Base-by-base conservation (phyloP, 1,284 basidiomycete genomes). In the Hymenochaete sp. region DNA sequence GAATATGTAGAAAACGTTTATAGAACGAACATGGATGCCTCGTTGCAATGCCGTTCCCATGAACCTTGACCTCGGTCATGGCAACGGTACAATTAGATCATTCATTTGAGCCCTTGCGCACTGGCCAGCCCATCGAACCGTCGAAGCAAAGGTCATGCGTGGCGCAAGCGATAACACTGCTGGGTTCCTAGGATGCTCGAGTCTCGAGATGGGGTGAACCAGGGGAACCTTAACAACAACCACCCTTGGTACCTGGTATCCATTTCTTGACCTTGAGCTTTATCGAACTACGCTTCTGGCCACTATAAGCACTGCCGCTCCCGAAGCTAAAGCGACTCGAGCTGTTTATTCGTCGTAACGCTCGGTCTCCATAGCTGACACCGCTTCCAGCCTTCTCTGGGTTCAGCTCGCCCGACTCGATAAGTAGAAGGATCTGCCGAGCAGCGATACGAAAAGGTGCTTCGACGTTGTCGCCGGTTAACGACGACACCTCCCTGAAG, bases 361-460 rank as follows among this genome's bases (percentile, higher is more conserved):
- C 86, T 45, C 95, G 76, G 63, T 98, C 95, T 9, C 95, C 96
- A 59, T 97, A 98, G 57, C 88, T 92, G 29, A 98, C 91, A 27
- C 95, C 95, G 47, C 88, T 91, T 0, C 91, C 93, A 11, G 88
- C 78, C 57, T 86, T 85, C 64, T 97, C 93, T 19, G 95, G 95
- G 63, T 98, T 92, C 32, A 98, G 71, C 13, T 73, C 71, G 11
- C 95, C 95, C 8, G 85, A 83, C 62, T 98, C 93, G 58, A 98
- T 93, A 3, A 89, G 80, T n/a, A 93, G 73, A 22, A 98, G 70
- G 53, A 98, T 93, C 1, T 89, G 83, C 31, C 92, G 79, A 16
- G 93, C 88, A 11, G 90, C 84, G 22, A 98, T 75, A 37, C 92
- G 72, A 63, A 98, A 98, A 0, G 95, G 95, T 37, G 89, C 82